These are phyloP conservation scores for Daldinia childiae DNA, from an alignment of 495 filamentous ascomycete species.

Conservation along the genomic window DNA sequence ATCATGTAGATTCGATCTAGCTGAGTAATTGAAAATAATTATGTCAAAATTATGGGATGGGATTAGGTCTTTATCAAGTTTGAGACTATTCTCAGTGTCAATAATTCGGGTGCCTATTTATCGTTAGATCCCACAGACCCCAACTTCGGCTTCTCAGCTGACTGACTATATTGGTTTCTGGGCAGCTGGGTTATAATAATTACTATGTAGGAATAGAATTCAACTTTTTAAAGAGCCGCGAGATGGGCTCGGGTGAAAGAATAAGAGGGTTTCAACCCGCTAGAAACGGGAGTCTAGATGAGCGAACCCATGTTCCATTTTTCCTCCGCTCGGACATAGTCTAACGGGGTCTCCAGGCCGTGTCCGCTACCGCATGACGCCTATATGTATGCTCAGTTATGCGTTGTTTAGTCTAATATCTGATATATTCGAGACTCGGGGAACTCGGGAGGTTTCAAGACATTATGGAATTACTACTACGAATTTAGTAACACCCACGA, in stretches of 20 bases:
- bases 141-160: constrained; percentile 11
- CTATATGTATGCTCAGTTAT: no score
- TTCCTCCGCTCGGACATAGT: background rate
- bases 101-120: constrained; percentile 27
- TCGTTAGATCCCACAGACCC: constrained; percentile 26
- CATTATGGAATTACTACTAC: background rate
- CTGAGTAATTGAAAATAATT: background rate
- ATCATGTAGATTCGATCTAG: constrained; percentile 5
- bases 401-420: no score
- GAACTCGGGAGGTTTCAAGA: background rate
- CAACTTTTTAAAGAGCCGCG: background rate
- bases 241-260: background rate
- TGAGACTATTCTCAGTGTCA: constrained; percentile 30
- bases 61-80: constrained; percentile 1
- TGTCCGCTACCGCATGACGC: background rate
- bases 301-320: background rate
- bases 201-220: background rate
- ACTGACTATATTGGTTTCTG: background rate
- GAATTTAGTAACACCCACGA: background rate
- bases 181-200: no score
- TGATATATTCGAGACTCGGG: constrained; percentile 5
- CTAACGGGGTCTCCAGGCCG: constrained; percentile 8
- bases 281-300: no score
- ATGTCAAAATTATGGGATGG: constrained; percentile 7
- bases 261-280: background rate